Conservation (phyloP, 345 rosid species). For the Acer campestre region DNA sequence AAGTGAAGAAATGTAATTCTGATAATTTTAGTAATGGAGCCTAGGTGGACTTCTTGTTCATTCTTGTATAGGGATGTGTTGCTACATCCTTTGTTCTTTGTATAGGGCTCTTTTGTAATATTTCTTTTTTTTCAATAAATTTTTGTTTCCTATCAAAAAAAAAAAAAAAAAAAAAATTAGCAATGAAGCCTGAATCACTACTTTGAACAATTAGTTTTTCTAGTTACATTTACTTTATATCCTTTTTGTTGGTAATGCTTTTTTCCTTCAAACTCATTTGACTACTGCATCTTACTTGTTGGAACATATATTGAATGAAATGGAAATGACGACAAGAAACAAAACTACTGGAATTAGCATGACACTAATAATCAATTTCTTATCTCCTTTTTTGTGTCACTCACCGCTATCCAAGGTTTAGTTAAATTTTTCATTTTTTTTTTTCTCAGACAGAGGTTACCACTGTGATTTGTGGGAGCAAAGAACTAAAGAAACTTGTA, state of each 20-base stretch:
- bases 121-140: too few species aligned
- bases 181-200: not conserved
- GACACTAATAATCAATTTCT: not conserved
- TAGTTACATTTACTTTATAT: not conserved
- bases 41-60: too few species aligned
- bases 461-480: conserved; percentile 85
- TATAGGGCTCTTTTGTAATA: too few species aligned
- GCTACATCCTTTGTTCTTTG: too few species aligned
- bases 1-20: not conserved
- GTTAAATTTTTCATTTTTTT: conserved; percentile 18
- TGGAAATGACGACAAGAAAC: not conserved
- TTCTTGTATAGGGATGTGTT: too few species aligned
- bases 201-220: not conserved
- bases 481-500: conserved; percentile 81
- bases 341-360: not conserved
- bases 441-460: conserved; percentile 83
- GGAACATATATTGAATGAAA: conserved; percentile 4
- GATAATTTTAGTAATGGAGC: not conserved
- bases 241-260: not conserved
- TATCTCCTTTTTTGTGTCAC: not conserved
- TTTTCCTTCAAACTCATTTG: not conserved
- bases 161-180: not conserved
- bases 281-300: conserved; percentile 3
- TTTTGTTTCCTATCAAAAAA: too few species aligned
- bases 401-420: not conserved